Base-by-base conservation (phyloP, 208 protist genomes). In the Trypanosomatidae sp. region DNA sequence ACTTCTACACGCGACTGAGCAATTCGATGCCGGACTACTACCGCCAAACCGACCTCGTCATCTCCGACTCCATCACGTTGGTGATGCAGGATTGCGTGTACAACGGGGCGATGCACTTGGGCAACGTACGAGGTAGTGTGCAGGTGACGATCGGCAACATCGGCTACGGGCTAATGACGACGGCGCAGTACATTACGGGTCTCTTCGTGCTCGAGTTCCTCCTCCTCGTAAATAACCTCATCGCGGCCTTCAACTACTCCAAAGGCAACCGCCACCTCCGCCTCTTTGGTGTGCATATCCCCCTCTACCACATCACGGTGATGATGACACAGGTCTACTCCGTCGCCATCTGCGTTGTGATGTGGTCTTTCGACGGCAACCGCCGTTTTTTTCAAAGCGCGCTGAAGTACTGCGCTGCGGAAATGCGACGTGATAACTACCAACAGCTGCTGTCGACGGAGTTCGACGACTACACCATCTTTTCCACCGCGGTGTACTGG, bases 121-220 rank as follows among this genome's bases (percentile, higher is more conserved):
- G 82, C 39, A 81, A 79, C 47, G 77, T 91, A 6, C 55, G 64
- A 0, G 83, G 69, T 22, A 36, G 59, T 3, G 60, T 83, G 33
- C 71, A 79, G 25, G 87, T 90, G 43, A 80, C 67, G 6, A 46
- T 65, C 9, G 81, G 75, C 69, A 85, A 79, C 62, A 69, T 96
- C 64, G 55, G 81, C 22, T 80, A 84, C 62, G 84, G 81, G 7
- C 76, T 95, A 12, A 84, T 92, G 77, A 83, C 76, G n/a, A 88
- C 82, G 43, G 82, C 88, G 28, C 84, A 94, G 81, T 84, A 89
- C 71, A 58, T 91, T 28, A 82, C 81, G 3, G 73, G 60, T 10
- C 73, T 96, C 72, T 90, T 94, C 62, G 78, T 89, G 28, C 55
- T 96, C 2, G 80, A 93, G 73, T 92, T 96, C 46, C 69, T 96